A percentile compares a stretch with the other conserved stretches of the same genome.
Evolutionary conservation across 2,329 filamentous ascomycete genomes (phyloP).

Genomic region (Epichloe uncinata): DNA sequence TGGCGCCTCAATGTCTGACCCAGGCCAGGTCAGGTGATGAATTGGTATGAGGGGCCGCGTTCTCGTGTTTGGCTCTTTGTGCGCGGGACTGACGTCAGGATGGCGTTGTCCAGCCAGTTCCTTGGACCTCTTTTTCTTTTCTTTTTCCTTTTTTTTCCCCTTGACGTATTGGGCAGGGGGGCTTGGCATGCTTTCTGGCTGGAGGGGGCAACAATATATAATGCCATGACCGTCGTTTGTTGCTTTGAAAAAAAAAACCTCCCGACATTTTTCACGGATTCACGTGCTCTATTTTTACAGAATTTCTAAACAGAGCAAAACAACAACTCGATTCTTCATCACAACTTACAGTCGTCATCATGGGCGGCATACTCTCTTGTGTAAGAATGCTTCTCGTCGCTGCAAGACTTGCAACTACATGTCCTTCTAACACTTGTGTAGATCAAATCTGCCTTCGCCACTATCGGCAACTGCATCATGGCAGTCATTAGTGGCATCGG

Average conservation of each 20-base stretch:
- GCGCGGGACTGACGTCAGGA: not conserved
- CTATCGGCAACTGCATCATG: conserved; percentile 55
- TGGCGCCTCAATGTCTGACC: not conserved
- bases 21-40: not conserved
- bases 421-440: conserved; percentile 15
- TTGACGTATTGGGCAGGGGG: not conserved
- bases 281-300: too few species aligned
- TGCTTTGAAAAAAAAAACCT: too few species aligned
- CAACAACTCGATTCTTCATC: not conserved
- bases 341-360: conserved; percentile 23
- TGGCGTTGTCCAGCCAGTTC: not conserved
- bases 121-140: not conserved
- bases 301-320: not conserved
- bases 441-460: conserved; percentile 46
- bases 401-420: not conserved
- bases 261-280: too few species aligned
- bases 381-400: conserved; percentile 35
- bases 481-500: conserved; percentile 55
- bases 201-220: too few species aligned
- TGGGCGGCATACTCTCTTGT: conserved; percentile 76
- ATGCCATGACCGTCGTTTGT: too few species aligned
- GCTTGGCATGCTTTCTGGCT: too few species aligned
- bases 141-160: not conserved
- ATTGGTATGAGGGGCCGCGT: not conserved
- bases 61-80: too few species aligned